Percentiles rank a stretch among this genome's conserved stretches.
These are phyloP conservation scores for Neophaeococcomyces mojaviensis DNA, from an alignment of 2,329 filamentous ascomycete species.

Conservation along the genomic window DNA sequence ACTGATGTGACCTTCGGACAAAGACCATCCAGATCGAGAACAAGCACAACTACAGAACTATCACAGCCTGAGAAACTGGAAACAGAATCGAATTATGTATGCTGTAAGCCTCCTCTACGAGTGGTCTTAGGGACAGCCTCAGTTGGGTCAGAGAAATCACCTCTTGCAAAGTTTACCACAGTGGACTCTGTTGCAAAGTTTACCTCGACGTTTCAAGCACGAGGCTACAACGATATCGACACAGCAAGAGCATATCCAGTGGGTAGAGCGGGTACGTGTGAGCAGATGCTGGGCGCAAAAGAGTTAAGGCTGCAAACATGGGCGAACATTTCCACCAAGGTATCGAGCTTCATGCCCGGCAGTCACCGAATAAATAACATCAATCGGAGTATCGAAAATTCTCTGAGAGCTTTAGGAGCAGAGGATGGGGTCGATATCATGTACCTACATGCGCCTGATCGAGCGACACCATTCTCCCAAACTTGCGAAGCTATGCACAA, in stretches of 20 bases:
- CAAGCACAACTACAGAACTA: conserved; percentile 19
- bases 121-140: conserved; percentile 25
- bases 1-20: conserved; percentile 17
- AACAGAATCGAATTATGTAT: conserved; percentile 8
- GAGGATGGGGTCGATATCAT: conserved; percentile 26
- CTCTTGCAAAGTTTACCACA: conserved; percentile 24
- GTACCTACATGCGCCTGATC: conserved; percentile 42
- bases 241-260: conserved; percentile 26
- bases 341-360: conserved; percentile 23
- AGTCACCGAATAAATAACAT: conserved; percentile 24
- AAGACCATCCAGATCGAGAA: conserved; percentile 22
- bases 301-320: conserved; percentile 20
- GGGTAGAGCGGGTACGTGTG: conserved; percentile 23
- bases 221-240: conserved; percentile 25
- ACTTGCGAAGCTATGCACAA: conserved; percentile 37
- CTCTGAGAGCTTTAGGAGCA: conserved; percentile 22
- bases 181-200: conserved; percentile 22
- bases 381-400: conserved; percentile 21
- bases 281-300: conserved; percentile 24
- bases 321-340: conserved; percentile 24
- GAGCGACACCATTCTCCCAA: conserved; percentile 36
- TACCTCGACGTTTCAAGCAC: conserved; percentile 19
- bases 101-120: conserved; percentile 21
- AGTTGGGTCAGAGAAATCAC: conserved; percentile 22
- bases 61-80: conserved; percentile 7